phyloP scores from a whole-genome alignment of 2,329 filamentous ascomycete species.

The Penicillium sp. region DNA sequence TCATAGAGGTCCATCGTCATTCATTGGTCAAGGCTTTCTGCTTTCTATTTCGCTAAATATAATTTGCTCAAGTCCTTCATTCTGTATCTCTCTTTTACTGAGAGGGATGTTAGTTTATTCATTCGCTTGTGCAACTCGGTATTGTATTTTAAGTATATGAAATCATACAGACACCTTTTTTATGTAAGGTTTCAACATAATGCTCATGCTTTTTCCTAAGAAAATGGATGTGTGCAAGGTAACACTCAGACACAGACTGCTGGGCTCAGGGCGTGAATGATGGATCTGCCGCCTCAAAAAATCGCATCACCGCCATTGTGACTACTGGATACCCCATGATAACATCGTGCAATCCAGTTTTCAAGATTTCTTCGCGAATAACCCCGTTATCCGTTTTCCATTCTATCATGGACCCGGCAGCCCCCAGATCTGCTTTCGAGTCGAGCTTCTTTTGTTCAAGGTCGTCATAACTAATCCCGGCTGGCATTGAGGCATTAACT shows the following conservation, averaged over 20 bases:
- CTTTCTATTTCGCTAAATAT: neutral
- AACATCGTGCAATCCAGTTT: conserved; percentile 56
- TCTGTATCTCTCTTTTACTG: neutral
- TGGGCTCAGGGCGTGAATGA: conserved; percentile 6
- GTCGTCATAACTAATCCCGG: conserved; percentile 43
- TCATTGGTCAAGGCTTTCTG: neutral
- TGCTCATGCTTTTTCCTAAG: too few relatives aligned
- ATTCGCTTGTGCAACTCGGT: too few relatives aligned
- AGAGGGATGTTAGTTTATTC: too few relatives aligned
- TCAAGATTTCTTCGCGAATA: conserved; percentile 55
- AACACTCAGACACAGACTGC: rapidly evolving
- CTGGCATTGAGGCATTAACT: conserved; percentile 47
- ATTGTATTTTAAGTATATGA: neutral
- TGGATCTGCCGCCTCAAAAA: conserved; percentile 39
- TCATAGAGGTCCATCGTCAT: neutral
- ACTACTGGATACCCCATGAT: conserved; percentile 59
- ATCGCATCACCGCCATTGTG: conserved; percentile 50
- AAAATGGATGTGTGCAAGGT: neutral
- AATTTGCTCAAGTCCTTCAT: rapidly evolving
- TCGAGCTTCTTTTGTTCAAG: conserved; percentile 46
- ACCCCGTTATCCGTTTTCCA: conserved; percentile 48
- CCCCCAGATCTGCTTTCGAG: conserved; percentile 42
- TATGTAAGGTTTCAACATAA: too few relatives aligned
- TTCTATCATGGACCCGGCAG: conserved; percentile 52
- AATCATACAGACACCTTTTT: neutral